Base-by-base conservation (phyloP, 2,329 filamentous ascomycete genomes). In the Aspergillus bombycis region DNA sequence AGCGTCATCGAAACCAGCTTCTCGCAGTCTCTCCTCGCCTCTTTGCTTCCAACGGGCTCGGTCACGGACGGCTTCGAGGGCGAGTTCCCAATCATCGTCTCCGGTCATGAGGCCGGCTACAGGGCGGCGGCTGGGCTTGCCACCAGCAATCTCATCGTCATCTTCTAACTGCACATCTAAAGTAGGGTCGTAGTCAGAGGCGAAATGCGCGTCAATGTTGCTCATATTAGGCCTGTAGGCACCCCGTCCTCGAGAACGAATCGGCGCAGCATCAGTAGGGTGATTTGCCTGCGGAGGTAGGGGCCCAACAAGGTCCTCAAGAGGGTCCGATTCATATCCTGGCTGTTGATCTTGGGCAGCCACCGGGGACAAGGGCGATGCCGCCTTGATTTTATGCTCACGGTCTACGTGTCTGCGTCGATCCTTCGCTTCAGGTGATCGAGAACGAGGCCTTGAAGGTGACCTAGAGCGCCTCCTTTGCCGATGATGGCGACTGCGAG, bases 201-300 rank as follows among this genome's bases (percentile, higher is more conserved):
- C 89, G 76, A 97, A 98, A 58, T 91, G 91, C 28, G 85, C 83
- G 72, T 97, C 93, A 68, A 97, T 96, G 11, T 86, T 88, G 30
- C 88, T 89, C 6, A 81, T 77, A 1, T 84, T 84, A 5, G 84
- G 80, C 50, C 73, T 80, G 45, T 86, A 82, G 16, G 86, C 86
- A 43, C 93, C 93, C 45, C 93, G 87, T 11, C 93, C 93, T 32
- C 91, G 88, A n/a, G 83, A 80, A 60, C 80, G 84, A 36, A 87
- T 73, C 34, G 74, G 77, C 4, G 81, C 74, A 68, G 67, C 38
- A 16, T 14, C 36, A 74, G 71, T 41, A 74, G 67, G 4, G 78
- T 79, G 23, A 83, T 84, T 32, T 32, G 62, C 48, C 30, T 70
- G 71, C 1, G 89, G 88, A 10, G 86, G 88, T 1, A 81, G 77